Conservation (phyloP, 2,329 filamentous ascomycete species). For the Helotiales sp. region DNA sequence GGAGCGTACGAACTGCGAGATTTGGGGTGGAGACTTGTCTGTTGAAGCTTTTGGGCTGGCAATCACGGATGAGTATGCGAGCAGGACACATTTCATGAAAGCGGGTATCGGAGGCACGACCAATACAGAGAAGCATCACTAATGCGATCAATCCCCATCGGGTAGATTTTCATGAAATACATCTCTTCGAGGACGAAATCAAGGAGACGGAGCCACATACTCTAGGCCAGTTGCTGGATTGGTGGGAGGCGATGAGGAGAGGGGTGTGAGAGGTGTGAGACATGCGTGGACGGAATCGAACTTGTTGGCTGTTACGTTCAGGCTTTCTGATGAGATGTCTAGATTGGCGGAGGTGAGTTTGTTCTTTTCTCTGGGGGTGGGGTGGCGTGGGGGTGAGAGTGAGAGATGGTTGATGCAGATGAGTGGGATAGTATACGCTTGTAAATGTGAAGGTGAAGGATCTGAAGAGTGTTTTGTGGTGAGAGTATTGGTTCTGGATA, state of each 20-base stretch:
- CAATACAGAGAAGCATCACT: conserved; percentile 37
- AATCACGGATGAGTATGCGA: conserved; percentile 32
- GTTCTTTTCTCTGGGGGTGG: too few species aligned
- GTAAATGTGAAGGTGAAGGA: not conserved
- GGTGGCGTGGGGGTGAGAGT: not conserved
- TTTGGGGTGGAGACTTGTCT: conserved; percentile 49
- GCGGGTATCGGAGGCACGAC: conserved; percentile 43
- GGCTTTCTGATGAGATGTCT: conserved; percentile 28
- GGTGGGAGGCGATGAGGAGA: conserved; percentile 41
- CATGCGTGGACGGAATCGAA: conserved; percentile 40
- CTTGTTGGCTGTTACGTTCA: conserved; percentile 33
- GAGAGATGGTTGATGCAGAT: not conserved
- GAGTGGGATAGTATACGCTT: not conserved
- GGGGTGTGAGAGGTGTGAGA: conserved; percentile 40
- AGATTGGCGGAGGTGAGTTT: conserved; percentile 31
- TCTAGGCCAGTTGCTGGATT: conserved; percentile 35
- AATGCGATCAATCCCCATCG: conserved; percentile 34
- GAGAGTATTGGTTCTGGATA: too few species aligned
- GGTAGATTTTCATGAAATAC: conserved; percentile 37
- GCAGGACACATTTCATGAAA: conserved; percentile 43
- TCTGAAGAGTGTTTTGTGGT: conserved; percentile 7
- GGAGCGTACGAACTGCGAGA: conserved; percentile 45
- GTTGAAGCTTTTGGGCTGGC: conserved; percentile 44
- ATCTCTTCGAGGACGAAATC: conserved; percentile 26
- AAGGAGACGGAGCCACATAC: conserved; percentile 27